Base-by-base conservation (phyloP, 306 rosid species). In the Canavalia ensiformis region DNA sequence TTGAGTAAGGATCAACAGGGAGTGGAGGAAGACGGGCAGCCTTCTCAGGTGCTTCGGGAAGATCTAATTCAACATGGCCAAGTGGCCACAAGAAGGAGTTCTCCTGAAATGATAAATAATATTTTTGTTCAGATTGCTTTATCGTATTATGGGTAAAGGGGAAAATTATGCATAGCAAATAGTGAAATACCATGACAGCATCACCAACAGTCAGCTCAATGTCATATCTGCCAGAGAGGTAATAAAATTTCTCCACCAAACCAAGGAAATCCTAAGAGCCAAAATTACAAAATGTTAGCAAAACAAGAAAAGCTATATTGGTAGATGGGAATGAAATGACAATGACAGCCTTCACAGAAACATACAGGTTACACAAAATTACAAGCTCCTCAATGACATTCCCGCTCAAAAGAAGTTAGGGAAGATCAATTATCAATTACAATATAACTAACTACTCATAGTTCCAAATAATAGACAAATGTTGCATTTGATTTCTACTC, bases 1-100 rank as follows among this genome's bases (percentile, higher is more conserved):
- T 92, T 64, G 94, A 75, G 85, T 85, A 88, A 65, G 89, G 91
- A 92, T 96, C 91, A 75, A 87, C 90, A 67, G 91, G 86, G 10
- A 58, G 92, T 13, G 77, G 63, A 81, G 99, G 99, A 83, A 94
- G 97, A 68, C 91, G 94, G 34, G 92, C 77, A 44, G 97, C 92
- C 83, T 90, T 96, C 86, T 92, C 98, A 70, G 97, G 98, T 83
- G 97, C 95, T 79, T 90, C 98, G 2, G 99, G 99, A 81, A 96
- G 94, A 89, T 96, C 99, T 83, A 96, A 84, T 72, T 93, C 97
- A 3, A 96, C 77, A 37, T 85, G 87, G 86, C 99, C 98, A 46
- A 96, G 82, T 51, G 72, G 87, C 82, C 68, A 80, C 4, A 92
- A 83, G 91, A 96, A 90, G 73, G 99, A 96, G 89, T 96, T 96